Conservation (phyloP, 805 yeast genomes). For the Saturnispora bothae region DNA sequence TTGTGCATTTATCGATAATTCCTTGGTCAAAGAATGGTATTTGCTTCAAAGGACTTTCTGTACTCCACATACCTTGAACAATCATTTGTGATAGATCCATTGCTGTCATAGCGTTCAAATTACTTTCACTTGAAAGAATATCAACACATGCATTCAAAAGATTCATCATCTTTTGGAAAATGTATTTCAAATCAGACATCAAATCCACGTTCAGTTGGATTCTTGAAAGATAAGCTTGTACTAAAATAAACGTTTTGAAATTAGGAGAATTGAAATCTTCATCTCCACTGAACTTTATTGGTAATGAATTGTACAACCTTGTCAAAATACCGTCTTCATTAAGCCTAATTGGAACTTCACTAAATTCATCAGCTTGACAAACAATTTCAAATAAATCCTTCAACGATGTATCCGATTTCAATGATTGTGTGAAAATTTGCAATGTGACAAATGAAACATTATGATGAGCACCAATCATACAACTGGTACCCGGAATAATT, state of each 20-base stretch:
- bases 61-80: conserved; percentile 77
- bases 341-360: conserved; percentile 46
- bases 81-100: conserved; percentile 88
- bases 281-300: conserved; percentile 39
- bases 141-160: conserved; percentile 65
- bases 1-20: conserved; percentile 44
- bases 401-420: conserved; percentile 47
- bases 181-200: conserved; percentile 40
- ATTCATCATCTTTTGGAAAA: conserved; percentile 40
- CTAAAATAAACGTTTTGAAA: conserved; percentile 59
- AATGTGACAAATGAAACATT: conserved; percentile 56
- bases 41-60: conserved; percentile 70
- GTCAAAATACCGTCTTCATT: conserved; percentile 43
- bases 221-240: conserved; percentile 78
- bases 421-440: conserved; percentile 42
- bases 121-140: conserved; percentile 68
- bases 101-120: conserved; percentile 63
- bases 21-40: conserved; percentile 54
- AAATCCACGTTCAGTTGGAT: conserved; percentile 52
- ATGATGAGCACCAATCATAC: conserved; percentile 68
- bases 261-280: conserved; percentile 38
- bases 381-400: conserved; percentile 54
- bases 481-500: conserved; percentile 55
- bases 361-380: conserved; percentile 65
- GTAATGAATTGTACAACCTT: conserved; percentile 48